phyloP scores from a whole-genome alignment of 768 basidiomycete genomes.

The Roridomyces roridus region DNA sequence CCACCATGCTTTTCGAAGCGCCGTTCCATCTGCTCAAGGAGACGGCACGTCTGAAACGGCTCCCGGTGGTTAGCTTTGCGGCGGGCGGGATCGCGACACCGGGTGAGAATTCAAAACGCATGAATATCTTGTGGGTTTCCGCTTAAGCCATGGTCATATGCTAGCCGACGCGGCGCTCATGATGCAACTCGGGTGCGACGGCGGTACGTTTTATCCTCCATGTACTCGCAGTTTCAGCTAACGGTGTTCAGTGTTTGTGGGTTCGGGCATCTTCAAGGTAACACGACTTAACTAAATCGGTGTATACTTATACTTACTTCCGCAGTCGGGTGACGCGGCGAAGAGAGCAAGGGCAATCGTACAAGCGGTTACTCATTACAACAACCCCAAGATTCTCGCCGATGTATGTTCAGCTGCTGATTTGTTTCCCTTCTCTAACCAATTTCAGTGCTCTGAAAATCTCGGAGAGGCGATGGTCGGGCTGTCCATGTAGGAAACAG shows the following conservation, averaged over 20 bases:
- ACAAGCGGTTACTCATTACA: slow-evolving; percentile 96
- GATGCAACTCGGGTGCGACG: slow-evolving; percentile 99
- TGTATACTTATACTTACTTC: not conserved
- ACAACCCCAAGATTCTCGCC: slow-evolving; percentile 91
- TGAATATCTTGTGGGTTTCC: not conserved
- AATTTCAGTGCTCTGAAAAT: slow-evolving; percentile 72
- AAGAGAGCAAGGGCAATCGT: slow-evolving; percentile 96
- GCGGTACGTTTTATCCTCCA: slow-evolving; percentile 62
- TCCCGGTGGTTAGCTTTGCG: slow-evolving; percentile 97
- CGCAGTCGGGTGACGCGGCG: slow-evolving; percentile 88
- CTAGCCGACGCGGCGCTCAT: slow-evolving; percentile 95
- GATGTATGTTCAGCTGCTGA: too few species aligned
- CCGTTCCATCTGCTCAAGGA: slow-evolving; percentile 97
- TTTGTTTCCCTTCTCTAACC: slow-evolving; percentile 13
- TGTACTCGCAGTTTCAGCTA: slow-evolving; percentile 15
- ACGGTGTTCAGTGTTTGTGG: slow-evolving; percentile 81
- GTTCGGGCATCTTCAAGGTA: slow-evolving; percentile 96
- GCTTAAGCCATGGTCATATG: not conserved
- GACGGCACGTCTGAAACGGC: slow-evolving; percentile 88
- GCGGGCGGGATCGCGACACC: slow-evolving; percentile 94
- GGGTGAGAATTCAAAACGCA: slow-evolving; percentile 49
- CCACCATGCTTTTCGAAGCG: slow-evolving; percentile 42
- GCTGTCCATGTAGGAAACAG: slow-evolving; percentile 74
- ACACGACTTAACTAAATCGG: too few species aligned
- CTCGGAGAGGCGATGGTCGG: slow-evolving; percentile 95